phyloP scores from a whole-genome alignment of 345 rosid species.

The Iberis pinnata region DNA sequence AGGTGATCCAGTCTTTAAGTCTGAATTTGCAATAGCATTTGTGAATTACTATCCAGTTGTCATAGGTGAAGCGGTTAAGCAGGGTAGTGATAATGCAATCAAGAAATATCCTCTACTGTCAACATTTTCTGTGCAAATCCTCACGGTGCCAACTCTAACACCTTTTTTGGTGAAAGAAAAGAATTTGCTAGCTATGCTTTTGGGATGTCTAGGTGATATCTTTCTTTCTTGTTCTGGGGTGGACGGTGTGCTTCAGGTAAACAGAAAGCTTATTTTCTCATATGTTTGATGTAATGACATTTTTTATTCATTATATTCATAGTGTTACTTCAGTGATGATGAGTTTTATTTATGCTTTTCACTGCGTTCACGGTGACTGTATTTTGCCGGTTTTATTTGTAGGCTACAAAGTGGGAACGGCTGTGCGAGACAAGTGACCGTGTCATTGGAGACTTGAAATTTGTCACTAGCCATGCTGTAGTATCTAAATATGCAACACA shows the following conservation, averaged over 20 bases:
- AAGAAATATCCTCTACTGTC: slow-evolving; percentile 53
- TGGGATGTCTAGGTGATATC: slow-evolving; percentile 67
- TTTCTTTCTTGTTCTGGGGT: slow-evolving; percentile 61
- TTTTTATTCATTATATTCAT: slow-evolving; percentile 7
- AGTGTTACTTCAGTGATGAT: not conserved
- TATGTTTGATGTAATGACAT: slow-evolving; percentile 1
- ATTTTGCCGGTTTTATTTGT: slow-evolving; percentile 28
- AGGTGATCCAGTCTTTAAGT: slow-evolving; percentile 82
- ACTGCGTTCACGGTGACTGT: slow-evolving; percentile 13
- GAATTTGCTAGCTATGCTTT: slow-evolving; percentile 55
- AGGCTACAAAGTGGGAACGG: slow-evolving; percentile 62
- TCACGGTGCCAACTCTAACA: slow-evolving; percentile 85
- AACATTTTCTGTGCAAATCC: slow-evolving; percentile 84
- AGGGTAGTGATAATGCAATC: slow-evolving; percentile 34
- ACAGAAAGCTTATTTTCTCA: slow-evolving; percentile 14
- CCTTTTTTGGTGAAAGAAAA: slow-evolving; percentile 86
- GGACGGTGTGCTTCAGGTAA: slow-evolving; percentile 75
- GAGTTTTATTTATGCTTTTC: slow-evolving; percentile 11
- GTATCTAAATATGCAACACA: slow-evolving; percentile 59
- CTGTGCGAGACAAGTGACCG: slow-evolving; percentile 56
- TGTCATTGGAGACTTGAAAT: slow-evolving; percentile 70
- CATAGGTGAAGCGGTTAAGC: slow-evolving; percentile 53
- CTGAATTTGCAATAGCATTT: slow-evolving; percentile 78
- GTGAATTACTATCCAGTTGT: slow-evolving; percentile 64
- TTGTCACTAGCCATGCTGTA: slow-evolving; percentile 69